Evolutionary conservation across 108 stramenopile species (phyloP).

Genomic region (Skeletonema tropicum): DNA sequence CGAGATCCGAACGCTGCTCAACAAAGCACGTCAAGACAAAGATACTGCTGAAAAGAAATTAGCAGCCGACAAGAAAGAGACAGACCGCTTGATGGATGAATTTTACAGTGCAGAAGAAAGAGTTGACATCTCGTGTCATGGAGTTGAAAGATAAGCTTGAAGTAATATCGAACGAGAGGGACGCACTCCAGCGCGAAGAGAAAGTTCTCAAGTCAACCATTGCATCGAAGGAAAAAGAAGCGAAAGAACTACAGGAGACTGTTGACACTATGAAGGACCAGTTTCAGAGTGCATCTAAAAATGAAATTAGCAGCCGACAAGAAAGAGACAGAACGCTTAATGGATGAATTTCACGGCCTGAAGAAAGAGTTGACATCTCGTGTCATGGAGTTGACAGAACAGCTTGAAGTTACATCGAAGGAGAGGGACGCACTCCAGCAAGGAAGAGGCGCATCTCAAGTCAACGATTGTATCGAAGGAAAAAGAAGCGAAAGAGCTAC

Average conservation of each 20-base stretch:
- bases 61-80: conserved; percentile 15
- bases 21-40: conserved; percentile 32
- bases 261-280: not conserved
- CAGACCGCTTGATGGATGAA: conserved; percentile 27
- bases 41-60: conserved; percentile 26
- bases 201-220: too few species aligned
- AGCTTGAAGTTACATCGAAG: not conserved
- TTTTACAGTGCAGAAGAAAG: conserved; percentile 33
- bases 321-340: conserved; percentile 24
- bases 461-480: too few species aligned
- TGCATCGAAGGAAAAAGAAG: not conserved
- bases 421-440: not conserved
- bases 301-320: conserved; percentile 17
- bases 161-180: not conserved
- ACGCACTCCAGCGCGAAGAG: not conserved
- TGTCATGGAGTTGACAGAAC: conserved; percentile 12
- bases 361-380: conserved; percentile 33
- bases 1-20: conserved; percentile 38
- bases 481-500: not conserved
- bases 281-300: conserved; percentile 7
- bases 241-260: not conserved
- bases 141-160: conserved; percentile 5
- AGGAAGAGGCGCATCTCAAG: too few species aligned
- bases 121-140: conserved; percentile 19
- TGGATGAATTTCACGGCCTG: conserved; percentile 26